phyloP scores from a whole-genome alignment of 1,139 yeast genomes.

The Suhomyces bokatorum region DNA sequence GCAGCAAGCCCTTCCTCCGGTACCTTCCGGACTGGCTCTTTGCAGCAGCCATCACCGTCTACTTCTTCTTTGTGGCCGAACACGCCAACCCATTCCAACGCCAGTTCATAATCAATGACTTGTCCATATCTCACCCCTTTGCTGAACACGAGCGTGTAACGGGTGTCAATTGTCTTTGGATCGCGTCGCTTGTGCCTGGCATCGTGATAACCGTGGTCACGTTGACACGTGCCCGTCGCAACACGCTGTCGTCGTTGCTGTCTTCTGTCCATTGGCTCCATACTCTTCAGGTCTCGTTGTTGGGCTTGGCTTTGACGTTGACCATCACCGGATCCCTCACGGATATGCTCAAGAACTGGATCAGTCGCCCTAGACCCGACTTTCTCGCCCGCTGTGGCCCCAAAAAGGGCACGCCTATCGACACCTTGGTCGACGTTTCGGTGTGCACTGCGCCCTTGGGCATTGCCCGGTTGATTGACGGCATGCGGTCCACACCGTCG shows the following conservation, averaged over 20 bases:
- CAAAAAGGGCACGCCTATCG: conserved; percentile 29
- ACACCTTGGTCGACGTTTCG: conserved; percentile 40
- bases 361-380: conserved; percentile 83
- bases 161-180: conserved; percentile 31
- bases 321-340: conserved; percentile 50
- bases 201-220: conserved; percentile 34
- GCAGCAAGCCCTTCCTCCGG: conserved; percentile 18
- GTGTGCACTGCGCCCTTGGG: conserved; percentile 48
- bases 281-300: conserved; percentile 47
- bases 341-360: conserved; percentile 68
- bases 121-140: conserved; percentile 66
- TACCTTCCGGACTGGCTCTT: conserved; percentile 38
- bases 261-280: conserved; percentile 23
- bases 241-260: not conserved
- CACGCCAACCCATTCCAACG: conserved; percentile 30
- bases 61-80: conserved; percentile 40
- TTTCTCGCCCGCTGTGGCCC: conserved; percentile 72
- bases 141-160: conserved; percentile 64
- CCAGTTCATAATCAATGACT: conserved; percentile 31
- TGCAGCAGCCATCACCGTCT: conserved; percentile 26
- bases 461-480: conserved; percentile 32
- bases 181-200: conserved; percentile 44
- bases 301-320: conserved; percentile 55
- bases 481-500: conserved; percentile 49
- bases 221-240: conserved; percentile 24